Conservation (phyloP, 768 basidiomycete species). For the Russula griseocarnosa region DNA sequence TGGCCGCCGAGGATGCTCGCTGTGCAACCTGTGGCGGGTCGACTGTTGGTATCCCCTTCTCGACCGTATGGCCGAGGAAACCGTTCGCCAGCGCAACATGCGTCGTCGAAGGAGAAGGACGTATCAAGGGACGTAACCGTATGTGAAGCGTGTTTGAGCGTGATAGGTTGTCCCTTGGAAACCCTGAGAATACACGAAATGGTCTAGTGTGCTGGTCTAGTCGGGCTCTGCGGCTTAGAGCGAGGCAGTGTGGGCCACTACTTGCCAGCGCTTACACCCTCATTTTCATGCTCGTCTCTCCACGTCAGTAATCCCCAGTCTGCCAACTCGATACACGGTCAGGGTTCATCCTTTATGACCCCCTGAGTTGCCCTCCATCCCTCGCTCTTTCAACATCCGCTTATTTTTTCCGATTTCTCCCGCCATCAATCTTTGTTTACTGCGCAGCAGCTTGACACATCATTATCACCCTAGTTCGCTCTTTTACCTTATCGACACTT, state of each 20-base stretch:
- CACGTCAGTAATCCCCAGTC: background rate
- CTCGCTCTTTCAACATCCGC: background rate
- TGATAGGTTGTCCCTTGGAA: background rate
- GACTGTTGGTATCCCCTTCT: background rate
- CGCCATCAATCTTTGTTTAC: constrained; percentile 6
- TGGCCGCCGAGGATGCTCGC: constrained; percentile 25
- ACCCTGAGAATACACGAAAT: background rate
- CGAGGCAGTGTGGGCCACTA: no score
- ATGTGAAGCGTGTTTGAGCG: background rate
- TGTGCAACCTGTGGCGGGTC: constrained; percentile 24
- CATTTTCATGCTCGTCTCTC: background rate
- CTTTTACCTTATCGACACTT: constrained; percentile 3
- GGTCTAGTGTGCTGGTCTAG: no score
- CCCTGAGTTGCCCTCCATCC: background rate
- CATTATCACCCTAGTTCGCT: background rate
- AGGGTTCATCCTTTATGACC: background rate
- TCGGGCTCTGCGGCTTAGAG: background rate
- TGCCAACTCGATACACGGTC: background rate
- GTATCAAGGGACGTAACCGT: background rate
- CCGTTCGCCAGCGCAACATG: constrained; percentile 1
- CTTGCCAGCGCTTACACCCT: background rate
- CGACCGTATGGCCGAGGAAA: background rate
- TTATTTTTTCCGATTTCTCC: background rate
- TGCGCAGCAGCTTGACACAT: constrained; percentile 14
- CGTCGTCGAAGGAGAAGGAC: background rate